Evolutionary conservation across 176 grass and related monocot genomes (phyloP).

Genomic region (Oropetium thomaeum): DNA sequence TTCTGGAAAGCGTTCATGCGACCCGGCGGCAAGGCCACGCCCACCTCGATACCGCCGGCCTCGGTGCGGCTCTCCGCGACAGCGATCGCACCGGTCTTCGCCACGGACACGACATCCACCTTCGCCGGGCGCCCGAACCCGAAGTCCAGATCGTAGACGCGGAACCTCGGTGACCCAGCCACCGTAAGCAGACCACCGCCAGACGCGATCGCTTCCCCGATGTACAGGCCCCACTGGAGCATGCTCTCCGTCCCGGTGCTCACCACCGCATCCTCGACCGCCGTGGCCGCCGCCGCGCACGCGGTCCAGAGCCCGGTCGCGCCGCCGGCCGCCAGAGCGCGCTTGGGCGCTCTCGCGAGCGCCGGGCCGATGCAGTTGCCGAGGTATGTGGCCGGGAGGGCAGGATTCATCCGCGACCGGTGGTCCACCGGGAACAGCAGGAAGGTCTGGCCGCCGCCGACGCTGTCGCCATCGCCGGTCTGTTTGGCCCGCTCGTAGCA

Average conservation of each 20-base stretch:
- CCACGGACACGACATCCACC: conserved; percentile 31
- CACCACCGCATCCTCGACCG: not conserved
- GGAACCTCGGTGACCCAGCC: conserved; percentile 37
- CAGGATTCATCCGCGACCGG: not conserved
- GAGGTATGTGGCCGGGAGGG: not conserved
- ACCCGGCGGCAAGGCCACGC: conserved; percentile 13
- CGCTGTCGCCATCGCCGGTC: not conserved
- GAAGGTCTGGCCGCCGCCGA: no score
- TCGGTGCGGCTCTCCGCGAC: conserved; percentile 24
- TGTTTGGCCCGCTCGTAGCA: not conserved
- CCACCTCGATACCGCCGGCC: conserved; percentile 38
- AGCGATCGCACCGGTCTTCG: conserved; percentile 15
- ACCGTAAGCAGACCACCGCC: not conserved
- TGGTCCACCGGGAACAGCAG: not conserved
- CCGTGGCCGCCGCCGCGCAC: not conserved
- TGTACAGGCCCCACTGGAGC: not conserved
- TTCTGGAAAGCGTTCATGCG: conserved; percentile 28
- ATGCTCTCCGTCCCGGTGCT: no score
- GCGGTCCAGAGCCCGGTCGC: not conserved
- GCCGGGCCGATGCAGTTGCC: not conserved
- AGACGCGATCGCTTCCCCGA: not conserved
- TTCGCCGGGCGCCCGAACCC: conserved; percentile 41
- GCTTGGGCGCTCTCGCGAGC: not conserved
- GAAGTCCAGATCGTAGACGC: conserved; percentile 44
- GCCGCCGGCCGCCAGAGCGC: not conserved